Base-by-base conservation (phyloP, 345 rosid species). In the Trapa incisa region DNA sequence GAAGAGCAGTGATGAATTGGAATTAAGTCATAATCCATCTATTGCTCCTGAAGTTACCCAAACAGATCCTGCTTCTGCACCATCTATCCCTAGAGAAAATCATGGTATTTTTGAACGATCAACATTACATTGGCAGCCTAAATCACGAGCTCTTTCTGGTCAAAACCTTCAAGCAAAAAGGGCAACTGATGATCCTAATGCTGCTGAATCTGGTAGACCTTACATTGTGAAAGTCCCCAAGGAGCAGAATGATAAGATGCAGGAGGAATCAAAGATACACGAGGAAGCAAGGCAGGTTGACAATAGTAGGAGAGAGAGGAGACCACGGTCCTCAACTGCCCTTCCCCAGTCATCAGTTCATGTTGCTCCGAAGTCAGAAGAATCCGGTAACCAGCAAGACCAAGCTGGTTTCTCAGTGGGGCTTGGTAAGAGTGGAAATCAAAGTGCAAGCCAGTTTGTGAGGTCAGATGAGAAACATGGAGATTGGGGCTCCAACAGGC, bases 41-140 rank as follows among this genome's bases (percentile, higher is more conserved):
- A 61, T 78, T 58, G 68, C 75, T 47, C 64, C 80, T 72, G 86
- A 80, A 76, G 71, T 65, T 64, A 76, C 71, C 70, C 91, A 77
- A 64, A 62, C 73, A 36, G 87, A 77, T 58, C 52, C 68, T 36
- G 70, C 70, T 56, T 67, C 76, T 72, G 71, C 70, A 6, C 17
- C 14, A 48, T 70, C 76, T 76, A 68, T 77, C 56, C 79, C 86
- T 37, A 89, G 83, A 78, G 98, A 87, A 75, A 79, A 74, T 67
- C 86, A 78, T 74, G 76, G 68, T 69, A 69, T 42, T 65, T 89
- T 83, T 47, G 92, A 87, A 65, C 75, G 78, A 56, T 63, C 81
- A 68, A 53, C 78, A 48, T 72, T 87, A 70, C 91, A 86, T 16
- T 88, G 96, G 96, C 91, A 88, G 67, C 96, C 91, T 35, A 92